A percentile compares a stretch with the other conserved stretches of the same genome.
phyloP scores from a whole-genome alignment of 2,329 filamentous ascomycete genomes.

The Thielaviopsis musarum region DNA sequence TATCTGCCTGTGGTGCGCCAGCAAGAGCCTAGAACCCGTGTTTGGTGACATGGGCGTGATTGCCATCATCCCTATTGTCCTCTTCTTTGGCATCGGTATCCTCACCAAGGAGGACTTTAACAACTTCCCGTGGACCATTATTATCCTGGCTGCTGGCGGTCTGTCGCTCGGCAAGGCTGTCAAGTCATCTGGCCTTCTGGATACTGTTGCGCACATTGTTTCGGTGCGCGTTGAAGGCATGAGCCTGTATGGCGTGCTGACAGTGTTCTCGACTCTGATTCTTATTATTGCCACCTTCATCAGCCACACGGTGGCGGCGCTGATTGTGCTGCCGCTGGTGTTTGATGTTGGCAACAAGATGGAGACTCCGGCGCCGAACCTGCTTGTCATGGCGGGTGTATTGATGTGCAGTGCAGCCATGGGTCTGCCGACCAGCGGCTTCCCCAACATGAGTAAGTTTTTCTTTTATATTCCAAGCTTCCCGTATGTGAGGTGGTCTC shows the following conservation, averaged over 20 bases:
- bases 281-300: constrained; percentile 94
- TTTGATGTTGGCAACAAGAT: constrained; percentile 70
- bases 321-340: constrained; percentile 88
- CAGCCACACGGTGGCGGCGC: constrained; percentile 85
- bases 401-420: constrained; percentile 96
- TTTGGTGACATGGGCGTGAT: constrained; percentile 99
- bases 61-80: constrained; percentile 83
- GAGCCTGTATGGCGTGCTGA: constrained; percentile 68
- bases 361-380: constrained; percentile 79
- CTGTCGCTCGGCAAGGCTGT: constrained; percentile 87
- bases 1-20: constrained; percentile 82
- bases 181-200: constrained; percentile 77
- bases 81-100: constrained; percentile 94
- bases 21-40: constrained; percentile 67
- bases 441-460: constrained; percentile 98
- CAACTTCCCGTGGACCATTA: constrained; percentile 99
- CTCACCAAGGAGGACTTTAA: constrained; percentile 98
- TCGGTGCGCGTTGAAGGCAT: constrained; percentile 57
- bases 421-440: constrained; percentile 87
- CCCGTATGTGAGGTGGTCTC: not conserved
- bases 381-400: constrained; percentile 87
- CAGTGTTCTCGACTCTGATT: constrained; percentile 73
- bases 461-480: not conserved
- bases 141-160: constrained; percentile 89
- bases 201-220: constrained; percentile 69